Evolutionary conservation across 345 rosid genomes (phyloP).

Genomic region (Salix caprea): DNA sequence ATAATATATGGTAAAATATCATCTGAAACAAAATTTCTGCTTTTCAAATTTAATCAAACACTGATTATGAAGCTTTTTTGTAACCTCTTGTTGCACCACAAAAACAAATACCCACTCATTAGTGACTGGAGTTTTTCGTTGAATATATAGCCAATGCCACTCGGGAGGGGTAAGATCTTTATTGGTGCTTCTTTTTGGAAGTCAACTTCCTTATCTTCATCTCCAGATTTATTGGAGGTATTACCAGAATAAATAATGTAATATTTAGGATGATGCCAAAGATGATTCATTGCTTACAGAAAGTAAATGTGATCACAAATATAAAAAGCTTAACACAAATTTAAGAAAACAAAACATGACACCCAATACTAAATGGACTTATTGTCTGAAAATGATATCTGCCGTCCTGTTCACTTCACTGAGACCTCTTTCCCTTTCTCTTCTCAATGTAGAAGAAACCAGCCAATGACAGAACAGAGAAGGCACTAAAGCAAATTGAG

Average conservation of each 20-base stretch:
- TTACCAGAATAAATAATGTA: neutral
- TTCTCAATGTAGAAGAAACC: slow-evolving; percentile 53
- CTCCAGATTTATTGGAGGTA: neutral
- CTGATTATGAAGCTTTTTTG: too few species aligned
- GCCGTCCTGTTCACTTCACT: slow-evolving; percentile 4
- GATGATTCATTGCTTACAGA: neutral
- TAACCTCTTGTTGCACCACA: too few species aligned
- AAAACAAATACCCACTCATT: too few species aligned
- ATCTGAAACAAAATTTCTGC: too few species aligned
- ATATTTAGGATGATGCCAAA: neutral
- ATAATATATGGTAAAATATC: too few species aligned
- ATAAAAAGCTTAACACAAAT: neutral
- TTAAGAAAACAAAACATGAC: neutral
- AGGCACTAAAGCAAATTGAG: slow-evolving; percentile 59
- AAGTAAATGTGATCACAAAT: neutral
- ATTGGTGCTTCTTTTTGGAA: neutral
- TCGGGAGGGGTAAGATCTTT: neutral
- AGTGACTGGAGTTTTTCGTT: too few species aligned
- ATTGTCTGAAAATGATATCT: neutral
- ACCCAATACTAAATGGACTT: neutral
- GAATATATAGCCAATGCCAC: too few species aligned
- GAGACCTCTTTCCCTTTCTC: slow-evolving; percentile 34
- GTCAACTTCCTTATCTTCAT: neutral
- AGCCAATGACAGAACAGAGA: slow-evolving; percentile 49
- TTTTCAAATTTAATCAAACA: too few species aligned